phyloP scores from a whole-genome alignment of 371 early-diverging fungal genomes.

The Apophysomyces elegans region DNA sequence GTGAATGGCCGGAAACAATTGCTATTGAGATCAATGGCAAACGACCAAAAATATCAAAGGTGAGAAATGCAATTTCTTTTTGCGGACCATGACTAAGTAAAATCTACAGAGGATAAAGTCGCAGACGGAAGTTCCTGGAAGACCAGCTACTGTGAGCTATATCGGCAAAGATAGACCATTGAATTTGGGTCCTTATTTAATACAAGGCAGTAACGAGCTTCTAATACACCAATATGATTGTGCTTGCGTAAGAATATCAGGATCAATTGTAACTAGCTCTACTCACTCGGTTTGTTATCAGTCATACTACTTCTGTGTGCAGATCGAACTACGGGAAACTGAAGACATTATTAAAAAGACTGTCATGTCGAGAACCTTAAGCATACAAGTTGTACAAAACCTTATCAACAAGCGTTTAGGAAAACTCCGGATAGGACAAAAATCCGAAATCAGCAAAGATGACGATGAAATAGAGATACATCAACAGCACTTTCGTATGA shows the following conservation, averaged over 20 bases:
- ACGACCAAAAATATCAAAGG: constrained; percentile 21
- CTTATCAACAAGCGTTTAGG: constrained; percentile 31
- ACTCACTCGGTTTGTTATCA: background rate
- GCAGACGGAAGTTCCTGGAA: constrained; percentile 12
- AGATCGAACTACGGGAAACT: constrained; percentile 23
- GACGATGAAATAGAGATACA: constrained; percentile 43
- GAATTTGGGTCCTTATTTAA: constrained; percentile 26
- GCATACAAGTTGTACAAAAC: constrained; percentile 15
- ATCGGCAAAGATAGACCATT: constrained; percentile 43
- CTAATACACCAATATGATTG: constrained; percentile 30
- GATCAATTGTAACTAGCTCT: background rate
- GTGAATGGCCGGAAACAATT: constrained; percentile 44
- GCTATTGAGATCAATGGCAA: constrained; percentile 27
- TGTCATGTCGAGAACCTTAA: constrained; percentile 8
- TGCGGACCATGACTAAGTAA: background rate
- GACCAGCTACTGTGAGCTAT: constrained; percentile 14
- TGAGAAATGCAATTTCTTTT: constrained; percentile 11
- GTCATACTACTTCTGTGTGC: constrained; percentile 34
- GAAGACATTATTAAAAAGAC: constrained; percentile 24
- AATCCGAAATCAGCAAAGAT: constrained; percentile 10
- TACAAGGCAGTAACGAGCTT: constrained; percentile 27
- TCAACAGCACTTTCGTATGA: constrained; percentile 32
- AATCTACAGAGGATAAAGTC: background rate
- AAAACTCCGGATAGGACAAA: background rate
- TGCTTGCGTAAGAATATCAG: constrained; percentile 38